phyloP scores from a whole-genome alignment of 345 rosid genomes.

The Pelargonium nanum region DNA sequence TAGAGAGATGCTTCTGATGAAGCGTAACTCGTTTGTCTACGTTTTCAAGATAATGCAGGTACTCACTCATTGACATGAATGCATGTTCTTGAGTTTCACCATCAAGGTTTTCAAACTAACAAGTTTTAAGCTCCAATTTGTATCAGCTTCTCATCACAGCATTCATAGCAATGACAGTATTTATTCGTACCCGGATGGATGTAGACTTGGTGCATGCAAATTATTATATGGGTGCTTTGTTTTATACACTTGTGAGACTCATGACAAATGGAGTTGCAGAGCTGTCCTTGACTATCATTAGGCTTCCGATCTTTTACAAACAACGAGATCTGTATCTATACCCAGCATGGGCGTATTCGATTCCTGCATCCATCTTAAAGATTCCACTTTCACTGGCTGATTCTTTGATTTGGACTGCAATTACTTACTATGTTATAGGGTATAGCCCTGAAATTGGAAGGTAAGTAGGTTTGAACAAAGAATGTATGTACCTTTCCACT shows the following conservation, averaged over 20 bases:
- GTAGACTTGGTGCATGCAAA: constrained; percentile 24
- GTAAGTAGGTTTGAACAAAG: constrained; percentile 11
- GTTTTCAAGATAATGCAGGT: constrained; percentile 39
- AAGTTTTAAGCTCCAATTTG: background rate
- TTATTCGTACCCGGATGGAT: constrained; percentile 20
- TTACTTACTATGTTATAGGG: constrained; percentile 46
- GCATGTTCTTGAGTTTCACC: too few relatives aligned
- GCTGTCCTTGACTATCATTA: constrained; percentile 26
- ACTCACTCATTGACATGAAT: background rate
- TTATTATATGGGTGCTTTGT: constrained; percentile 33
- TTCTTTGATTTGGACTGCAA: constrained; percentile 26
- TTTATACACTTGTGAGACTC: constrained; percentile 22
- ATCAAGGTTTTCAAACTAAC: background rate
- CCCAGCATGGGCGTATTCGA: constrained; percentile 46
- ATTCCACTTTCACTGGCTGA: constrained; percentile 35
- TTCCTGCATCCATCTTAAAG: constrained; percentile 33
- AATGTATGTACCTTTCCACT: background rate
- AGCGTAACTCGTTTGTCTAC: constrained; percentile 32
- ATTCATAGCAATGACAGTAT: constrained; percentile 26
- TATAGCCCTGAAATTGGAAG: constrained; percentile 33
- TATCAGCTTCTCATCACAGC: constrained; percentile 26
- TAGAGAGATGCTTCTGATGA: constrained; percentile 57
- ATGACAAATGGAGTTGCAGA: constrained; percentile 41
- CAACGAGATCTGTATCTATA: constrained; percentile 30
- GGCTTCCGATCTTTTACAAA: constrained; percentile 36